phyloP scores from a whole-genome alignment of 2,329 filamentous ascomycete species.

The Hypoxylon sp. region DNA sequence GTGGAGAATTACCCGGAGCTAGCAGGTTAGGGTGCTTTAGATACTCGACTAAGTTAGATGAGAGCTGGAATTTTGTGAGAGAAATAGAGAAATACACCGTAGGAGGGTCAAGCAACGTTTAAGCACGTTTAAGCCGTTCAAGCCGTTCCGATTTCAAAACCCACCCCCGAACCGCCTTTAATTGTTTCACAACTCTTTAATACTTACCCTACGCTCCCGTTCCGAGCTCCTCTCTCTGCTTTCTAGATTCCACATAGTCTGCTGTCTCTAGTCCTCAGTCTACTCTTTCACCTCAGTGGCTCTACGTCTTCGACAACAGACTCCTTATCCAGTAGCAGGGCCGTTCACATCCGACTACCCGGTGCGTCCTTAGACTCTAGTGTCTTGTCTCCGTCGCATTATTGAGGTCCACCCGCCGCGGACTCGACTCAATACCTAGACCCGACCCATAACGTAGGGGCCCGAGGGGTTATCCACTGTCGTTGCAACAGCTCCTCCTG shows the following conservation, averaged over 20 bases:
- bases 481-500: conserved; percentile 38
- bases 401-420: conserved; percentile 34
- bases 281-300: not conserved
- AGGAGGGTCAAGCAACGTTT: too few species aligned
- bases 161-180: conserved; percentile 16
- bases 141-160: not conserved
- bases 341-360: conserved; percentile 11
- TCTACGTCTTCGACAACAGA: conserved; percentile 3
- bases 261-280: not conserved
- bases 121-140: not conserved
- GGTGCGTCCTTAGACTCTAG: conserved; percentile 30
- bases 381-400: conserved; percentile 38
- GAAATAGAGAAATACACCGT: not conserved
- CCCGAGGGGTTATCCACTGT: conserved; percentile 40
- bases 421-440: conserved; percentile 35
- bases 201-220: not conserved
- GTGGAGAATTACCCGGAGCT: conserved; percentile 38
- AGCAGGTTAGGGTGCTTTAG: conserved; percentile 5
- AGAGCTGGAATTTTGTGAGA: conserved; percentile 16
- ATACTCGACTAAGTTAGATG: conserved; percentile 12
- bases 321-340: conserved; percentile 7
- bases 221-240: not conserved
- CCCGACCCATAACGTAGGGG: conserved; percentile 34
- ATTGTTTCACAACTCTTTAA: conserved; percentile 21
- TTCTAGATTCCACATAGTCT: not conserved